These are phyloP conservation scores for Leishmania tropica DNA, from an alignment of 208 protist genomes.

Conservation along the genomic window DNA sequence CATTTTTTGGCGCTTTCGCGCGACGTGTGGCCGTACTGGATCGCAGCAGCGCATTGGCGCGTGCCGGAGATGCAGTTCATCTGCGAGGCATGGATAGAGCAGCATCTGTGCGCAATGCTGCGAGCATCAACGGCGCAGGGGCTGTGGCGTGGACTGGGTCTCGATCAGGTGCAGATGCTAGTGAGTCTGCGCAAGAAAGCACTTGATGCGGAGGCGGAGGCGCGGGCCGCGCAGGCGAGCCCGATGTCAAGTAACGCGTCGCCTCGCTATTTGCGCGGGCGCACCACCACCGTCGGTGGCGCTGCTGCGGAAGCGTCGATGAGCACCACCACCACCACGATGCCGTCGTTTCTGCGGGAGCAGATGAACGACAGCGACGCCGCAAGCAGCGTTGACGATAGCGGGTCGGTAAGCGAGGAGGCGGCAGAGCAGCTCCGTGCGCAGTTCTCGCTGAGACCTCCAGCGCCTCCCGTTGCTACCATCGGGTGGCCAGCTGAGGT, in stretches of 20 bases:
- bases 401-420: not conserved
- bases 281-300: not conserved
- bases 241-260: not conserved
- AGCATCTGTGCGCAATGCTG: constrained; percentile 17
- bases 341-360: not conserved
- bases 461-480: not conserved
- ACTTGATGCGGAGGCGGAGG: constrained; percentile 1
- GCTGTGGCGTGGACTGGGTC: constrained; percentile 19
- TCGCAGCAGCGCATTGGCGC: constrained; percentile 18
- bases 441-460: not conserved
- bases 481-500: constrained; percentile 4
- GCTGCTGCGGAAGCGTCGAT: not conserved
- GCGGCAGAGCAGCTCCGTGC: not conserved
- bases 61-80: constrained; percentile 23
- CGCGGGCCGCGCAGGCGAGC: not conserved
- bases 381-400: not conserved
- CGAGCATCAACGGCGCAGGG: constrained; percentile 15
- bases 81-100: constrained; percentile 27
- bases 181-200: constrained; percentile 11
- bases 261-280: not conserved
- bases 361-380: not conserved
- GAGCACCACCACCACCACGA: not conserved
- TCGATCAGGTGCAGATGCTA: constrained; percentile 22
- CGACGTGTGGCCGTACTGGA: constrained; percentile 23
- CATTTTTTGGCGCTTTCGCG: constrained; percentile 7